phyloP scores from a whole-genome alignment of 2,329 filamentous ascomycete species.

The Clonostachys chloroleuca region DNA sequence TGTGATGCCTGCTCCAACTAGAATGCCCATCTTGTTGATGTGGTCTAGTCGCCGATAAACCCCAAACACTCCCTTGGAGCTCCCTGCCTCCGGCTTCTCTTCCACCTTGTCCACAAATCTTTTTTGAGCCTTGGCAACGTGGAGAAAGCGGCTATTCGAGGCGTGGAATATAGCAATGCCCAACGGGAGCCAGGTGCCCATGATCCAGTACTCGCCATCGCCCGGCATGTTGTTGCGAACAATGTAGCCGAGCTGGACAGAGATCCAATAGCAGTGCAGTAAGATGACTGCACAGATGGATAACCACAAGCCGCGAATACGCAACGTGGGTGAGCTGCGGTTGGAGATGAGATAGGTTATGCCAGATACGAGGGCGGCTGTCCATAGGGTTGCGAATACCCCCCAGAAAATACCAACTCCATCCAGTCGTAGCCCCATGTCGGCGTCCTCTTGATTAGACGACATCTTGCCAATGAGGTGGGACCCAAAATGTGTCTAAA shows the following conservation, averaged over 20 bases:
- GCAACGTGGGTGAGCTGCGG: constrained; percentile 27
- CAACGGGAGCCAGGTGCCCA: constrained; percentile 60
- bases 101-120: constrained; percentile 16
- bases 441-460: too few relatives aligned
- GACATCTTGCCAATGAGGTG: too few relatives aligned
- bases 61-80: constrained; percentile 11
- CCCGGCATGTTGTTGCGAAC: constrained; percentile 39
- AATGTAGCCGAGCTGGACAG: constrained; percentile 30
- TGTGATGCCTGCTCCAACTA: constrained; percentile 49
- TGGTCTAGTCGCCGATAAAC: constrained; percentile 29
- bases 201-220: constrained; percentile 59
- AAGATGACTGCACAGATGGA: constrained; percentile 8
- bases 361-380: constrained; percentile 25
- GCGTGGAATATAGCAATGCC: constrained; percentile 65
- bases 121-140: constrained; percentile 51
- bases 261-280: constrained; percentile 37
- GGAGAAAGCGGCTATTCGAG: constrained; percentile 55
- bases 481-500: too few relatives aligned
- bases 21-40: constrained; percentile 36
- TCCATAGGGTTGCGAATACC: constrained; percentile 29
- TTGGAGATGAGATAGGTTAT: constrained; percentile 33
- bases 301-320: constrained; percentile 6
- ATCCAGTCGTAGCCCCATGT: constrained; percentile 12
- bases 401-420: constrained; percentile 35
- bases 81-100: not conserved